Conservation (phyloP, 1,284 basidiomycete genomes). For the Moesziomyces globuligerus region DNA sequence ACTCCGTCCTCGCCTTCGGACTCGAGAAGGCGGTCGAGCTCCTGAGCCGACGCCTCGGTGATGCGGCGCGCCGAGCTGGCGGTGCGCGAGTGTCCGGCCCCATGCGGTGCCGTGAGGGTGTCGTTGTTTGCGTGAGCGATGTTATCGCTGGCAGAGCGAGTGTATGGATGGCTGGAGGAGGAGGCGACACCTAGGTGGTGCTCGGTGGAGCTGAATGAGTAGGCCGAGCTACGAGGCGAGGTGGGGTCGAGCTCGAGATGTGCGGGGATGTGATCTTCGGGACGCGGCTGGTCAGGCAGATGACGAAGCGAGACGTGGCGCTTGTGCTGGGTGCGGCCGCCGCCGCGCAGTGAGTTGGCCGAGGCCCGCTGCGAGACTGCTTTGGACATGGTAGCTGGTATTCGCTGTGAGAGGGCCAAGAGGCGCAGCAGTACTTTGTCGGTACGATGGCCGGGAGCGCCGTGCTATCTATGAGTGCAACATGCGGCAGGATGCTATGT, state of each 20-base stretch:
- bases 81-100: slow-evolving; percentile 4
- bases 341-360: slow-evolving; percentile 32
- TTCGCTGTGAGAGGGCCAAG: no score
- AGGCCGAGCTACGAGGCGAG: slow-evolving; percentile 23
- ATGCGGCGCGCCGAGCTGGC: slow-evolving; percentile 15
- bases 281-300: slow-evolving; percentile 34
- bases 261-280: slow-evolving; percentile 23
- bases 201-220: slow-evolving; percentile 34
- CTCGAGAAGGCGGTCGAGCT: slow-evolving; percentile 41
- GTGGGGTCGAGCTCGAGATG: slow-evolving; percentile 20
- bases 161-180: background rate
- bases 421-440: no score
- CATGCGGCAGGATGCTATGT: no score
- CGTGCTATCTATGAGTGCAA: no score
- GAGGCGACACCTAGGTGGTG: slow-evolving; percentile 13
- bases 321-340: slow-evolving; percentile 14
- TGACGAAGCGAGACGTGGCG: slow-evolving; percentile 40
- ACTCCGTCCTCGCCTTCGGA: slow-evolving; percentile 49
- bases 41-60: slow-evolving; percentile 33
- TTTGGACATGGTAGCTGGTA: slow-evolving; percentile 18
- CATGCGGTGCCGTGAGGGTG: background rate
- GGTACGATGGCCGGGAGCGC: no score
- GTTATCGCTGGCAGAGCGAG: no score
- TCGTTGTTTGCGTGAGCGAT: no score
- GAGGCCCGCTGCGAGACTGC: slow-evolving; percentile 43